Evolutionary conservation across 2,329 filamentous ascomycete genomes (phyloP).

Genomic region (Aspergillus flavus): DNA sequence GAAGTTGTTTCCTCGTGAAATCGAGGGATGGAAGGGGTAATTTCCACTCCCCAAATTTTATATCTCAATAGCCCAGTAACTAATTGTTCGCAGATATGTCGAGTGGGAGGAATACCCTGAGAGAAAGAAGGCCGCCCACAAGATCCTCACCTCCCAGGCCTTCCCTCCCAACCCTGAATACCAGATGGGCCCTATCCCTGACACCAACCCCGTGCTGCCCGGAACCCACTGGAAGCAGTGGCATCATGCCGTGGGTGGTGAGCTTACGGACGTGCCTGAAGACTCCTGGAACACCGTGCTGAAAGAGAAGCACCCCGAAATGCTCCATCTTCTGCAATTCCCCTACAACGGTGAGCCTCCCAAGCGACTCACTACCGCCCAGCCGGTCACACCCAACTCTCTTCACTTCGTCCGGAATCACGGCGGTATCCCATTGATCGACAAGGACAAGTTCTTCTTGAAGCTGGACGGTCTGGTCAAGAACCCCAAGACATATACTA

Average conservation of each 20-base stretch:
- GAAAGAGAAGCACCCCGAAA: slow-evolving; percentile 61
- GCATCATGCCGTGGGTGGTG: slow-evolving; percentile 57
- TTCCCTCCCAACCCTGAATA: slow-evolving; percentile 57
- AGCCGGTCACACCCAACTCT: slow-evolving; percentile 61
- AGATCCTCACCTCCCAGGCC: slow-evolving; percentile 57
- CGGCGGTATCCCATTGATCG: slow-evolving; percentile 69
- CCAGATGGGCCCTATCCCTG: slow-evolving; percentile 58
- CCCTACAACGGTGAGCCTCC: slow-evolving; percentile 67
- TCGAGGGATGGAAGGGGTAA: slow-evolving; percentile 51
- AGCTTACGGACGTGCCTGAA: slow-evolving; percentile 54
- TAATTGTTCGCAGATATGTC: slow-evolving; percentile 52
- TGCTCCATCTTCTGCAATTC: slow-evolving; percentile 65
- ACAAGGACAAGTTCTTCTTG: slow-evolving; percentile 57
- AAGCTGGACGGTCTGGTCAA: slow-evolving; percentile 64
- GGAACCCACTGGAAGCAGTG: slow-evolving; percentile 62
- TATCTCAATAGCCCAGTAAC: not conserved
- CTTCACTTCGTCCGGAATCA: slow-evolving; percentile 73
- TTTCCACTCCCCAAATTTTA: not conserved
- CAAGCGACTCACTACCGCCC: slow-evolving; percentile 58
- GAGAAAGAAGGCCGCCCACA: slow-evolving; percentile 63
- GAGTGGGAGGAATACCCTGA: slow-evolving; percentile 72
- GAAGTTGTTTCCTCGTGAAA: slow-evolving; percentile 47
- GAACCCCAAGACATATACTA: slow-evolving; percentile 57
- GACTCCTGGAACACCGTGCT: slow-evolving; percentile 61
- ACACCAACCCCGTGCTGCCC: slow-evolving; percentile 60